A percentile compares a stretch with the other conserved stretches of the same genome.
Evolutionary conservation across 2,329 filamentous ascomycete genomes (phyloP).

Genomic region (Fusarium sp.): DNA sequence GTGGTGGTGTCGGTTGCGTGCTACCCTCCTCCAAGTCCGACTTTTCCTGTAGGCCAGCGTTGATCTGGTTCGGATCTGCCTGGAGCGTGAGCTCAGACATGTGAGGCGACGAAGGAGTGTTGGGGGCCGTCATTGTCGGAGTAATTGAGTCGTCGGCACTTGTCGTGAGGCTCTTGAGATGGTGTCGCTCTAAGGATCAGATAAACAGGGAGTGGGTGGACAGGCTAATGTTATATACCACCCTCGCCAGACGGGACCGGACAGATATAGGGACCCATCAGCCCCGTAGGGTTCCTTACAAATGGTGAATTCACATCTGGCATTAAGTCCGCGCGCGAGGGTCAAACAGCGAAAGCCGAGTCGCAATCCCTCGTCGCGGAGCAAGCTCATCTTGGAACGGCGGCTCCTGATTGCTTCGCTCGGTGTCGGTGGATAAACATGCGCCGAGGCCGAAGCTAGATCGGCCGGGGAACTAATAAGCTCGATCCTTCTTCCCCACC

Average conservation of each 20-base stretch:
- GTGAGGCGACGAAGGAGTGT: slow-evolving; percentile 10
- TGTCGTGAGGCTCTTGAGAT: neutral
- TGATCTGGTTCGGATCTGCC: slow-evolving; percentile 2
- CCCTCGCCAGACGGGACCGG: neutral
- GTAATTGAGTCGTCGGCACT: neutral
- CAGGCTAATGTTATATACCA: slow-evolving; percentile 9
- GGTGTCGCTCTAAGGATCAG: slow-evolving; percentile 13
- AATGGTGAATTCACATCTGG: neutral
- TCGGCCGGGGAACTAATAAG: neutral
- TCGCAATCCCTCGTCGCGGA: neutral
- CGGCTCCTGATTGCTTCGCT: slow-evolving; percentile 13
- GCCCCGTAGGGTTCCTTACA: slow-evolving; percentile 9
- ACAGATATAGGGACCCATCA: neutral
- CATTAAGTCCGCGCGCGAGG: slow-evolving; percentile 19
- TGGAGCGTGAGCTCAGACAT: slow-evolving; percentile 24
- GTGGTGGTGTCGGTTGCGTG: neutral
- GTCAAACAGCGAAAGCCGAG: neutral
- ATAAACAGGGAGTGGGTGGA: neutral
- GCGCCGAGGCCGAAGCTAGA: slow-evolving; percentile 8
- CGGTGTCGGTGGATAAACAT: neutral
- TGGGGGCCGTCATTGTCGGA: slow-evolving; percentile 5
- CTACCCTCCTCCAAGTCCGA: slow-evolving; percentile 22
- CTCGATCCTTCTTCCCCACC: neutral
- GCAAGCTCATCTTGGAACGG: neutral
- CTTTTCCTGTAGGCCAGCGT: slow-evolving; percentile 10